phyloP scores from a whole-genome alignment of 257 asterid species.

The Solanum paucissectum region DNA sequence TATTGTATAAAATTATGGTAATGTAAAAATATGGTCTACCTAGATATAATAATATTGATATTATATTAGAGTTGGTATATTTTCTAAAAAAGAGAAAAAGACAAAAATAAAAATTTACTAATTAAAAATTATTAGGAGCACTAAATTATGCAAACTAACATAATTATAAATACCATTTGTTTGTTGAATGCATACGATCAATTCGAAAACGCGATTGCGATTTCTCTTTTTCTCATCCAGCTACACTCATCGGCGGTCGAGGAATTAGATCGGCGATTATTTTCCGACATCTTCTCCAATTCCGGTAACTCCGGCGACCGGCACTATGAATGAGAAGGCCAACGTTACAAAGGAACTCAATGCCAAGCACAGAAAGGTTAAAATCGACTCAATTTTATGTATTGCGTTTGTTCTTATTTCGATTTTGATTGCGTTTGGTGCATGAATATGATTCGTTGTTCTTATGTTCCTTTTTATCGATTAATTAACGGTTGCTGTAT shows the following conservation, averaged over 20 bases:
- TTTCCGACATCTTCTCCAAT: neutral
- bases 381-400: neutral
- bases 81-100: neutral
- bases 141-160: neutral
- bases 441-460: neutral
- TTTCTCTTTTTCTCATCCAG: neutral
- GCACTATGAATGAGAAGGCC: constrained; percentile 85
- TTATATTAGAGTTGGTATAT: neutral
- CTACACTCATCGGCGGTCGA: neutral
- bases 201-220: neutral
- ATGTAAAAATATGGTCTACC: neutral
- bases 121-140: no score
- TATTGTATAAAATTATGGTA: neutral
- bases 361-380: constrained; percentile 86
- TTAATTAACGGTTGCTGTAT: neutral
- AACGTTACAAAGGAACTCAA: constrained; percentile 92
- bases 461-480: neutral
- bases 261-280: constrained; percentile 16
- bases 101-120: no score
- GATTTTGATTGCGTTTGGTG: neutral
- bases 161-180: neutral
- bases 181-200: neutral
- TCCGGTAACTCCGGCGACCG: neutral
- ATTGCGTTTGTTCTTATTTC: neutral
- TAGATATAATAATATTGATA: no score